Conservation (phyloP, 176 grass and related monocot genomes). For the Miscanthus lutarioriparius region DNA sequence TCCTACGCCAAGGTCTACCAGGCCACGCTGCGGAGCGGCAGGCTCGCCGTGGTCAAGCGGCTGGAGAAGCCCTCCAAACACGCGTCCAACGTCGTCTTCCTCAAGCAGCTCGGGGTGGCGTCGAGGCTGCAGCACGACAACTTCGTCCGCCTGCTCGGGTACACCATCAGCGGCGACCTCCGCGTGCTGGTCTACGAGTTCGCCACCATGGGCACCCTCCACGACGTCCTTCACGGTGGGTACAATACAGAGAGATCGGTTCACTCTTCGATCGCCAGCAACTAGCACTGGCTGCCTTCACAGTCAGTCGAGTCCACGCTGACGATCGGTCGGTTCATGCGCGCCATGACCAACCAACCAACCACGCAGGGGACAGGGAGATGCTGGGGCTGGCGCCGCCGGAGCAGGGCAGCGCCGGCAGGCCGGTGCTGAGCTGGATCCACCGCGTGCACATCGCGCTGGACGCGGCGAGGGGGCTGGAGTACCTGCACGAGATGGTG, state of each 20-base stretch:
- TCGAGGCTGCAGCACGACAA: slow-evolving; percentile 50
- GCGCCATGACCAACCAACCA: too few relatives aligned
- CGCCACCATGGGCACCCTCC: slow-evolving; percentile 56
- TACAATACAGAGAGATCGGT: too few relatives aligned
- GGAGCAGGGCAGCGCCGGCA: not conserved
- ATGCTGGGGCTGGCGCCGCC: not conserved
- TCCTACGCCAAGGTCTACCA: slow-evolving; percentile 67
- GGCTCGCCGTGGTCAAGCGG: slow-evolving; percentile 45
- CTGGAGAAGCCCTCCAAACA: slow-evolving; percentile 49
- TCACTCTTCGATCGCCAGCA: too few relatives aligned
- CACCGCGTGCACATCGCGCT: slow-evolving; percentile 57
- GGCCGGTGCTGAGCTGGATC: slow-evolving; percentile 51
- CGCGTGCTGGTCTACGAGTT: slow-evolving; percentile 57
- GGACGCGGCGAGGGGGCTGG: slow-evolving; percentile 59
- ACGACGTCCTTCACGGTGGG: slow-evolving; percentile 50
- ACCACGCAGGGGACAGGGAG: slow-evolving; percentile 8
- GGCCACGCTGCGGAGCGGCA: slow-evolving; percentile 22
- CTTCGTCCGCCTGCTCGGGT: slow-evolving; percentile 50
- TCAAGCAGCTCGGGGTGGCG: slow-evolving; percentile 40
- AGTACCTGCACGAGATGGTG: slow-evolving; percentile 73
- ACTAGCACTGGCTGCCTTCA: too few relatives aligned
- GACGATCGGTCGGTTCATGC: too few relatives aligned
- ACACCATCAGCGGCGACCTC: slow-evolving; percentile 42
- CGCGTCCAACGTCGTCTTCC: slow-evolving; percentile 50
- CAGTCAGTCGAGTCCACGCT: too few relatives aligned